Evolutionary conservation across 1,284 basidiomycete species (phyloP).

Genomic region (Abortiporus biennis): DNA sequence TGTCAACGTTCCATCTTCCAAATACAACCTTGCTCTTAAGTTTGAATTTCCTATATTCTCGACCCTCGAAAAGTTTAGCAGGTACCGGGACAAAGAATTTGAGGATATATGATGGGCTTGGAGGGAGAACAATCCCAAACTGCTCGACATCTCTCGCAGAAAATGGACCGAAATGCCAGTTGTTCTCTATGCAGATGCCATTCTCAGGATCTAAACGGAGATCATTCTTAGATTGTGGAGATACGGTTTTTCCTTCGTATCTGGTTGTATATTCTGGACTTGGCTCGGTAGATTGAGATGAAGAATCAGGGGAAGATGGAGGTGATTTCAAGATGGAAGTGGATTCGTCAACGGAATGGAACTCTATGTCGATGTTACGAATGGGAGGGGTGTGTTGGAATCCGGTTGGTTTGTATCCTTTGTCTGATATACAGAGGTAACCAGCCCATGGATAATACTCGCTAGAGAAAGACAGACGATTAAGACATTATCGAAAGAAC

Average conservation of each 20-base stretch:
- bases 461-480: no score
- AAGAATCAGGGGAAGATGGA: neutral
- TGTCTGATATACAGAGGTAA: slow-evolving; percentile 4
- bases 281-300: neutral
- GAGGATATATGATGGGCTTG: neutral
- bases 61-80: slow-evolving; percentile 1
- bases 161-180: slow-evolving; percentile 1
- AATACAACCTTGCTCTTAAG: slow-evolving; percentile 5
- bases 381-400: slow-evolving; percentile 1
- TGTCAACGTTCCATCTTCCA: neutral
- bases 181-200: slow-evolving; percentile 1
- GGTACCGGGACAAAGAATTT: slow-evolving; percentile 7
- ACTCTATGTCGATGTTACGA: slow-evolving; percentile 2
- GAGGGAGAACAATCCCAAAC: neutral
- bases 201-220: neutral
- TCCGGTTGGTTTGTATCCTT: neutral
- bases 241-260: neutral
- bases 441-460: slow-evolving; percentile 3
- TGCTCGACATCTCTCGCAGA: neutral
- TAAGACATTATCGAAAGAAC: neutral
- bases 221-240: neutral
- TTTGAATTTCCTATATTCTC: slow-evolving; percentile 5
- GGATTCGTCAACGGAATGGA: neutral
- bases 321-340: neutral
- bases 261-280: neutral